Evolutionary conservation across 2,329 filamentous ascomycete genomes (phyloP), one percentile per base, ranked within the genome.

Genomic region (Scolecobasidium constrictum): DNA sequence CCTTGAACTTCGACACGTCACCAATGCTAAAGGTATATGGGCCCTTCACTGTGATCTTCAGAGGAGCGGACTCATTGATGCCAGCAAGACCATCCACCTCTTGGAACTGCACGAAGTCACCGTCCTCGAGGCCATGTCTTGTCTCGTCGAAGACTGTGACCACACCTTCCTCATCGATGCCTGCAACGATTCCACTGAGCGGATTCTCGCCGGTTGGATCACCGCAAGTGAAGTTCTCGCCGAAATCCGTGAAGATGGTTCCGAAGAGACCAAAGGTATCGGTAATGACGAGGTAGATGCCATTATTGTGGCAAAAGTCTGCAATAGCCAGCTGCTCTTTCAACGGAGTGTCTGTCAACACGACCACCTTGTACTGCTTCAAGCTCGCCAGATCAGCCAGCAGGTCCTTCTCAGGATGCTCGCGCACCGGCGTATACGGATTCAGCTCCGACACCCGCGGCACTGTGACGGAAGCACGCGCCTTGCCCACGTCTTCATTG

Each of bases 21-120:
- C 90, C 92, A 52, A 98, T 95, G 12, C 86, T 92, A 65, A 98
- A 98, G 6, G 88, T 94, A 62, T 96, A 98, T 3, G 92, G 92
- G 4, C 69, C 92, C 67, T 94, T 95, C 39, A 95, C 87, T 3
- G 83, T 86, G 48, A 98, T 77, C 68, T 95, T 94, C 52, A 85
- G 79, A 39, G 92, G 90, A 48, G 86, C 84, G 35, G 77, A 75
- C 53, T 76, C 76, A 60, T 98, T 98, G 48, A 98, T 64, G 4
- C 65, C 78, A 48, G 94, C 88, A 84, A 98, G 86, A 17, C 92
- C 92, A 67, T 92, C 79, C 17, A 98, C 61, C 60, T 98, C 92
- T 2, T 85, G 81, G 61, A 98, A 98, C 6, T 86, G 94, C 44
- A 98, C 87, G 59, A 81, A 94, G 60, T 98, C 92, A 17, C 90